A percentile compares a stretch with the other conserved stretches of the same genome.
These are phyloP conservation scores for Eucommia ulmoides DNA, from an alignment of 257 asterid species.

Conservation along the genomic window DNA sequence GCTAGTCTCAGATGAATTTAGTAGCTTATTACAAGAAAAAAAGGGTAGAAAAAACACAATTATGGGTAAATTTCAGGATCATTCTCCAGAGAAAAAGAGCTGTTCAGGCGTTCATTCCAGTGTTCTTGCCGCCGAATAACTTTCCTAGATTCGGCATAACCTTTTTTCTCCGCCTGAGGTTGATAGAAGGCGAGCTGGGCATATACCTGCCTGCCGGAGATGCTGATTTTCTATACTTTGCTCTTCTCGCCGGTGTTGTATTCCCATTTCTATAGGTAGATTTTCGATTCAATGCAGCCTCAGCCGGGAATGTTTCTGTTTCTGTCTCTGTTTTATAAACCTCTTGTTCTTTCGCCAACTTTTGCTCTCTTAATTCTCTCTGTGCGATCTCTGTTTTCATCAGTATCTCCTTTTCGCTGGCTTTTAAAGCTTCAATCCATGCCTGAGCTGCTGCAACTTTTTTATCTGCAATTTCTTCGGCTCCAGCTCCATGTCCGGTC, in stretches of 20 bases:
- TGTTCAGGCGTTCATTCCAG: conserved; percentile 12
- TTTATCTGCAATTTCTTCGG: conserved; percentile 66
- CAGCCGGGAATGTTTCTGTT: conserved; percentile 18
- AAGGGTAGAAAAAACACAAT: too few relatives aligned
- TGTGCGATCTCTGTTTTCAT: conserved; percentile 36
- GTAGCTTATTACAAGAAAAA: too few relatives aligned
- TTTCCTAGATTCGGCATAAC: conserved; percentile 45
- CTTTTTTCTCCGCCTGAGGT: conserved; percentile 48
- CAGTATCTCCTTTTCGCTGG: conserved; percentile 59
- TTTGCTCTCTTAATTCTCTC: conserved; percentile 41
- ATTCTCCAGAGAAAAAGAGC: too few relatives aligned
- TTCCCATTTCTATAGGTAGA: conserved; percentile 26
- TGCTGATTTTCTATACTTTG: conserved; percentile 28
- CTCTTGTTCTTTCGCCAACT: conserved; percentile 31
- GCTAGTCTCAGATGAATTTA: too few relatives aligned
- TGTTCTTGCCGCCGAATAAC: conserved; percentile 34
- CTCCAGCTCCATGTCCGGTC: conserved; percentile 51
- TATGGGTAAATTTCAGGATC: too few relatives aligned
- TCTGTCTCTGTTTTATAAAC: conserved; percentile 21
- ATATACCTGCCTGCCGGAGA: conserved; percentile 34
- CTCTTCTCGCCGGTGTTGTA: conserved; percentile 33
- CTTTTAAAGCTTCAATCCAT: conserved; percentile 79
- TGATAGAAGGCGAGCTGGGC: conserved; percentile 33
- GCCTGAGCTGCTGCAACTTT: conserved; percentile 85
- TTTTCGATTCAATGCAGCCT: conserved; percentile 17